Conservation (phyloP, 140 eudicot genomes). For the Stevia rebaudiana region DNA sequence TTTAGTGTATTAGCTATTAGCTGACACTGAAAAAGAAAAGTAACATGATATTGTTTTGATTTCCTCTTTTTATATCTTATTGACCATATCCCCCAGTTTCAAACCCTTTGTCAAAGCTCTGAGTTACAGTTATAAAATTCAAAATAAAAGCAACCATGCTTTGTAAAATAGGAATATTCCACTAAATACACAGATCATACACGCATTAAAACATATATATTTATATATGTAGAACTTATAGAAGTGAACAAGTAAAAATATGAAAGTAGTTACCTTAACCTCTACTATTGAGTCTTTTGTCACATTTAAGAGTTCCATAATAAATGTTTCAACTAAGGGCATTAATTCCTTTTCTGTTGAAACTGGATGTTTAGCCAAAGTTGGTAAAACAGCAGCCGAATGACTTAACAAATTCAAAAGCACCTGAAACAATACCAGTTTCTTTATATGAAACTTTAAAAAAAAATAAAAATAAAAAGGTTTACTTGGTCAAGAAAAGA, state of each 20-base stretch:
- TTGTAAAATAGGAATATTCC: conserved; percentile 1
- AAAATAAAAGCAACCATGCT: conserved; percentile 17
- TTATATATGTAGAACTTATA: conserved; percentile 13
- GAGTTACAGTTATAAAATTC: neutral
- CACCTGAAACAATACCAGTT: conserved; percentile 44
- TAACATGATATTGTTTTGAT: neutral
- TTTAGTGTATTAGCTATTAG: neutral
- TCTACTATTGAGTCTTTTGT: conserved; percentile 60
- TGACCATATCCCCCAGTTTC: neutral
- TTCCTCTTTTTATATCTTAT: neutral
- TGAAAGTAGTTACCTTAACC: conserved; percentile 45
- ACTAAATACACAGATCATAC: neutral
- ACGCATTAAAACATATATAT: conserved; percentile 8
- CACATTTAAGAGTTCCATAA: conserved; percentile 57
- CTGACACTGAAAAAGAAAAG: neutral
- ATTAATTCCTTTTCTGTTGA: conserved; percentile 41
- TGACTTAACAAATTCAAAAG: conserved; percentile 67
- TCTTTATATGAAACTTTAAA: conserved; percentile 9
- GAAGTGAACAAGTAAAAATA: conserved; percentile 7
- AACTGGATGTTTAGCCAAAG: conserved; percentile 52
- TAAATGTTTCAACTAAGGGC: conserved; percentile 38
- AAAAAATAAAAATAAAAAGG: neutral
- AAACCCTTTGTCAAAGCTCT: neutral
- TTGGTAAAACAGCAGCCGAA: conserved; percentile 52
- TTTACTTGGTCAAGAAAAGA: neutral